A percentile compares a stretch with the other conserved stretches of the same genome.
phyloP scores from a whole-genome alignment of 2,329 filamentous ascomycete genomes.

The Aspergillus sp. region DNA sequence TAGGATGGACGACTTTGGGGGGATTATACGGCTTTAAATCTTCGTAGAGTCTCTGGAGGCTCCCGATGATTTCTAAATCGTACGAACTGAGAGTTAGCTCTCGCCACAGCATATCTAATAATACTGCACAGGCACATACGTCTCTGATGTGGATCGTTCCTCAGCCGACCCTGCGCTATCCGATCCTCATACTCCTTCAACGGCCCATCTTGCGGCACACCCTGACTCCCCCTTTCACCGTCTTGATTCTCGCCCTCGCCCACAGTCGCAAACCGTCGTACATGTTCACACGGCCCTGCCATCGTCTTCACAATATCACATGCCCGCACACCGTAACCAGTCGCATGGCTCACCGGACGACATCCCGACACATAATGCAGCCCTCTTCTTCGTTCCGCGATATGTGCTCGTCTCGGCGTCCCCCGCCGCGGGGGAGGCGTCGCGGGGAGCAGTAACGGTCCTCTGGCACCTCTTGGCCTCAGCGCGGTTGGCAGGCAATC shows the following conservation, averaged over 20 bases:
- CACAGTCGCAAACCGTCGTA: conserved; percentile 12
- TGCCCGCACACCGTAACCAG: not conserved
- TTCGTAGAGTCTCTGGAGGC: conserved; percentile 79
- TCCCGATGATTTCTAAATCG: conserved; percentile 68
- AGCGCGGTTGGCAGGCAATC: conserved; percentile 21
- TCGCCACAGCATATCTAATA: not conserved
- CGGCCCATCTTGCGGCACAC: conserved; percentile 49
- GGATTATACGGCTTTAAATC: conserved; percentile 67
- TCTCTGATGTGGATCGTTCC: conserved; percentile 86
- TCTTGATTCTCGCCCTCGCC: not conserved
- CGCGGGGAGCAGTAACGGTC: not conserved
- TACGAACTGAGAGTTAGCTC: not conserved
- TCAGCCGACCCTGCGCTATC: conserved; percentile 63
- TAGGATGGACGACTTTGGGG: conserved; percentile 67
- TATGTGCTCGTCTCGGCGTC: conserved; percentile 8
- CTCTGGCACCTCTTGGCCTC: conserved; percentile 3
- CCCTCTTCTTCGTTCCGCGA: conserved; percentile 10
- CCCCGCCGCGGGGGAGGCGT: not conserved
- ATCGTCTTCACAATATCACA: not conserved
- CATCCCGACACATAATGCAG: conserved; percentile 8
- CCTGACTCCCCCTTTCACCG: not conserved
- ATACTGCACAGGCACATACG: conserved; percentile 44
- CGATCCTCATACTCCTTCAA: conserved; percentile 81
- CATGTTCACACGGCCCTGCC: not conserved
- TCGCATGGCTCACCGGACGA: not conserved